These are phyloP conservation scores for Starmerella lactis-condensi DNA, from an alignment of 805 yeast species.

Conservation along the genomic window DNA sequence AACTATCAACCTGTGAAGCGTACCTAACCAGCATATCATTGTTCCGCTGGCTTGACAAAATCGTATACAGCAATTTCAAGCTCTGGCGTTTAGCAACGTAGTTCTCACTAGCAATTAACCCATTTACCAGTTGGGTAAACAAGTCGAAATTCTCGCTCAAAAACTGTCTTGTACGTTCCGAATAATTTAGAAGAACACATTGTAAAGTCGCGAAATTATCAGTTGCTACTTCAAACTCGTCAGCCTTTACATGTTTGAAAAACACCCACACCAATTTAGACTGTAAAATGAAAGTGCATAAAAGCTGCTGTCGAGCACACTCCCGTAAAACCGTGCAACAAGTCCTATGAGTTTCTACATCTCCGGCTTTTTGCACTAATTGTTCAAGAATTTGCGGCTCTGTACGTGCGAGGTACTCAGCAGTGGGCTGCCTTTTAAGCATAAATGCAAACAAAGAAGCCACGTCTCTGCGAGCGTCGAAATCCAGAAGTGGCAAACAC, in stretches of 20 bases:
- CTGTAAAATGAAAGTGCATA: conserved; percentile 41
- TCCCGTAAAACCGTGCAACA: conserved; percentile 70
- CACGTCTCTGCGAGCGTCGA: conserved; percentile 79
- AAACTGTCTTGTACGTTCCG: conserved; percentile 51
- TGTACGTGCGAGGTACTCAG: conserved; percentile 53
- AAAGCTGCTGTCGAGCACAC: conserved; percentile 58
- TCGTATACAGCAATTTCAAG: conserved; percentile 47
- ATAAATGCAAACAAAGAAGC: conserved; percentile 53
- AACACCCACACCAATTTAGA: conserved; percentile 61
- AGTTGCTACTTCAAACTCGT: conserved; percentile 75
- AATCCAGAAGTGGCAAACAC: conserved; percentile 51
- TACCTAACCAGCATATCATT: conserved; percentile 55
- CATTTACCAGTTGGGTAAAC: conserved; percentile 48
- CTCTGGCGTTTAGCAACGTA: conserved; percentile 90
- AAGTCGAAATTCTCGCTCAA: conserved; percentile 35
- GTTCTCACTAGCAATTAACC: conserved; percentile 53
- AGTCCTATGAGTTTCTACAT: conserved; percentile 50
- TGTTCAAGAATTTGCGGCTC: conserved; percentile 41
- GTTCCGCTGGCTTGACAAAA: conserved; percentile 55
- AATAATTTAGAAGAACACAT: conserved; percentile 55
- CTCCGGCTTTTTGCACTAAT: conserved; percentile 56
- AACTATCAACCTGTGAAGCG: conserved; percentile 61
- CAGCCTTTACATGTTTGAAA: conserved; percentile 56
- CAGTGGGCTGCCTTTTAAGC: conserved; percentile 70
- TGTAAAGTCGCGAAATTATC: conserved; percentile 64